These are phyloP conservation scores for Diphasiastrum complanatum DNA, from an alignment of 83 land plant genomes.

Conservation along the genomic window DNA sequence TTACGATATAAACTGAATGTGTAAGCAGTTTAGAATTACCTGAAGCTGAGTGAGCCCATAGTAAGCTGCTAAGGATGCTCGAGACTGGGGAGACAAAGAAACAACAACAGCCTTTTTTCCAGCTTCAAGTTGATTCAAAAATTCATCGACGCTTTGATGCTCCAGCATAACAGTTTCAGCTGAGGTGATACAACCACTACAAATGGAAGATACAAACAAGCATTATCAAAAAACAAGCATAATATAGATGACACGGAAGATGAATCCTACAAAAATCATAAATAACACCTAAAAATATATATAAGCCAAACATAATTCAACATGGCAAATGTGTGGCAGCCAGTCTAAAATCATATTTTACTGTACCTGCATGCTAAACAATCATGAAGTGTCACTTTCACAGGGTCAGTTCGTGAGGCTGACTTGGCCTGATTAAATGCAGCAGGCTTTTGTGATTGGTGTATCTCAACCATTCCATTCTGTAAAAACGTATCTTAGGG, in stretches of 20 bases:
- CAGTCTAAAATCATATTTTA: not conserved
- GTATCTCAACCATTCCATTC: conserved; percentile 29
- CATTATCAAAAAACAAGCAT: not conserved
- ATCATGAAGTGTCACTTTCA: conserved; percentile 87
- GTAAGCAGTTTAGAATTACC: conserved; percentile 24
- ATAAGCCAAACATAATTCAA: not conserved
- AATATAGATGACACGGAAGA: not conserved
- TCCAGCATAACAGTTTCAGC: conserved; percentile 98
- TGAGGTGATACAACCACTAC: conserved; percentile 96
- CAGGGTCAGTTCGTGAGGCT: conserved; percentile 41
- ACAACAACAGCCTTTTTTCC: conserved; percentile 62
- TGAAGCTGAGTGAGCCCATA: conserved; percentile 73
- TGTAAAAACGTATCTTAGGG: no score
- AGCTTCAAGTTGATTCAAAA: conserved; percentile 50
- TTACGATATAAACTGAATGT: not conserved
- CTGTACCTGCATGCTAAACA: conserved; percentile 94
- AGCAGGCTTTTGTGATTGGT: conserved; percentile 19
- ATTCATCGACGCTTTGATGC: conserved; percentile 91
- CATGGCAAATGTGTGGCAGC: not conserved
- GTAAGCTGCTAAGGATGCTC: conserved; percentile 86
- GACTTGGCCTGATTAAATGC: conserved; percentile 10
- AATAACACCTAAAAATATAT: not conserved
- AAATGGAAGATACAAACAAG: conserved; percentile 8
- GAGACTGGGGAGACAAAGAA: conserved; percentile 96
- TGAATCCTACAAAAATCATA: not conserved